phyloP scores from a whole-genome alignment of 2,329 filamentous ascomycete species.

The Orbilia blumenaviensis region DNA sequence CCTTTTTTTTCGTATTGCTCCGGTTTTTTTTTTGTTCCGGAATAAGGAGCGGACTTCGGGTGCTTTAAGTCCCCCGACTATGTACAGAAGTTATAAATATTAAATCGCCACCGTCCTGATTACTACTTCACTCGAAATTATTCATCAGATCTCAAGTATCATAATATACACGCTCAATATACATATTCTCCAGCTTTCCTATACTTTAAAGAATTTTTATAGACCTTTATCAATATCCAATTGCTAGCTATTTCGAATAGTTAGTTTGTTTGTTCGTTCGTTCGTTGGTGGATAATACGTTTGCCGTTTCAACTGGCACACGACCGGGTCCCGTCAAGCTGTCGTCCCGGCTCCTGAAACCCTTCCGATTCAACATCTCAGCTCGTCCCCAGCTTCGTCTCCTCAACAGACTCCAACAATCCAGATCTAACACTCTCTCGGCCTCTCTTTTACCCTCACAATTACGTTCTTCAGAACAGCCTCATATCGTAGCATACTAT shows the following conservation, averaged over 20 bases:
- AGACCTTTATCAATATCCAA: neutral
- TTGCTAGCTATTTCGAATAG: too few species aligned
- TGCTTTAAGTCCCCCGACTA: neutral
- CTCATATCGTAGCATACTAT: constrained; percentile 22
- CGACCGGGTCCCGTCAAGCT: constrained; percentile 16
- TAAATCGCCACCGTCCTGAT: neutral
- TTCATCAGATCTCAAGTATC: neutral
- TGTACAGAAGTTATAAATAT: neutral
- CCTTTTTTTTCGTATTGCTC: too few species aligned
- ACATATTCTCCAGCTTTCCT: neutral
- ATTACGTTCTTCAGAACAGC: neutral
- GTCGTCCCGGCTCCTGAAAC: constrained; percentile 13
- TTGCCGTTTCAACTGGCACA: neutral
- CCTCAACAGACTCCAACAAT: neutral
- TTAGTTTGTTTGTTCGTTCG: too few species aligned
- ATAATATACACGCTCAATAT: neutral
- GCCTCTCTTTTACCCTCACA: neutral
- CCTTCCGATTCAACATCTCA: constrained; percentile 34
- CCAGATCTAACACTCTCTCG: neutral
- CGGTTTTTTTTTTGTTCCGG: too few species aligned
- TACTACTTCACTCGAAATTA: too few species aligned
- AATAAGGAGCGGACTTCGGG: neutral
- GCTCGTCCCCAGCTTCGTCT: neutral
- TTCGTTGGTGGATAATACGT: neutral
- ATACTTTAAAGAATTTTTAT: too few species aligned